phyloP scores from a whole-genome alignment of 2,329 filamentous ascomycete species.

The Alternaria longipes region DNA sequence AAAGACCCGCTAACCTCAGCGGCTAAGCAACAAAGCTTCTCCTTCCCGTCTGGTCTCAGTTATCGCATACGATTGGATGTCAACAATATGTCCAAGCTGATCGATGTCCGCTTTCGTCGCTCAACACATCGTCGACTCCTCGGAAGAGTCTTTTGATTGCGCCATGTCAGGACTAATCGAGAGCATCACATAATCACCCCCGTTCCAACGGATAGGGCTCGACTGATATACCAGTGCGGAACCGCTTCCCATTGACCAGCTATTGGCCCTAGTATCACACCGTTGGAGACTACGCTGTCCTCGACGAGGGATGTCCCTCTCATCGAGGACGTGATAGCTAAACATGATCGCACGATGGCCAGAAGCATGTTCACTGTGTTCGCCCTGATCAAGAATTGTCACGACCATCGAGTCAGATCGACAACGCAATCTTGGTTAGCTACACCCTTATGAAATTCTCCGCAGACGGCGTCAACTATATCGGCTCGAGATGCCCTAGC shows the following conservation, averaged over 20 bases:
- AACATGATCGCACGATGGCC: neutral
- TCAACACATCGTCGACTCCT: constrained; percentile 10
- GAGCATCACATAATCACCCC: neutral
- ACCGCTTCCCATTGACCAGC: constrained; percentile 7
- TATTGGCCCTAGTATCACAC: neutral
- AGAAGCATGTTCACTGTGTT: neutral
- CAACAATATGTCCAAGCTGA: constrained; percentile 6
- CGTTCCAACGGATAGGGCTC: neutral
- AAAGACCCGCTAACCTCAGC: constrained; percentile 18
- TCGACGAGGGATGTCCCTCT: no score
- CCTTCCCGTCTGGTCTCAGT: constrained; percentile 9
- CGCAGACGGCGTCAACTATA: neutral
- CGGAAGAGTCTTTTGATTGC: constrained; percentile 5
- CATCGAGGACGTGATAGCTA: neutral
- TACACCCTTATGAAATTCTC: constrained; percentile 4
- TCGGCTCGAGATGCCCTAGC: constrained; percentile 13
- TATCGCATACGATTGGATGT: constrained; percentile 17
- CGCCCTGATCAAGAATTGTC: constrained; percentile 2
- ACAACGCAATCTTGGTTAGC: constrained; percentile 2
- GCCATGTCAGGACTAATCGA: constrained; percentile 4
- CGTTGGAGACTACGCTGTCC: neutral
- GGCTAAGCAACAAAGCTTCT: constrained; percentile 18
- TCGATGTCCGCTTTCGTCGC: constrained; percentile 11
- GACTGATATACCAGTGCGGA: neutral
- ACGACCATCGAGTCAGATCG: constrained; percentile 1